Evolutionary conservation across 1,284 basidiomycete species (phyloP).

Genomic region (Vanrija sp.): DNA sequence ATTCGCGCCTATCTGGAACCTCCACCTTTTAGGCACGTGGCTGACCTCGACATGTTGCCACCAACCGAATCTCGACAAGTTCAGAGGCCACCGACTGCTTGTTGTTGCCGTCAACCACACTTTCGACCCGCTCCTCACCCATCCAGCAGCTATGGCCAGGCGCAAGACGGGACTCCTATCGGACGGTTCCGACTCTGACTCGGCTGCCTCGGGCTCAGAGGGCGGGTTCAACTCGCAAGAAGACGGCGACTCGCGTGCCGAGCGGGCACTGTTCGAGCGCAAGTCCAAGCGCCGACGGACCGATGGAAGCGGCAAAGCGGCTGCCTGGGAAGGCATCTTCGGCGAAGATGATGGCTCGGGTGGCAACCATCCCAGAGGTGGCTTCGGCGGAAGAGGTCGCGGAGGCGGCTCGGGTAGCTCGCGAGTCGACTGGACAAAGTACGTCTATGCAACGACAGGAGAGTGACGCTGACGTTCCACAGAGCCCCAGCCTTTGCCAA

Average conservation of each 20-base stretch:
- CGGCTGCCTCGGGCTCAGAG: slow-evolving; percentile 55
- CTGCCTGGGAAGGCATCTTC: slow-evolving; percentile 79
- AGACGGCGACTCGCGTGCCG: slow-evolving; percentile 68
- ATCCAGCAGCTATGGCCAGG: slow-evolving; percentile 60
- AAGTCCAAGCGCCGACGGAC: slow-evolving; percentile 64
- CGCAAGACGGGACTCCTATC: slow-evolving; percentile 74
- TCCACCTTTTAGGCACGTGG: too few species aligned
- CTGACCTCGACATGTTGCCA: too few species aligned
- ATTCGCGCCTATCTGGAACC: too few species aligned
- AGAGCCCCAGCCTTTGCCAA: slow-evolving; percentile 63
- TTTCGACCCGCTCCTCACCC: too few species aligned
- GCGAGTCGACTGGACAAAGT: slow-evolving; percentile 64
- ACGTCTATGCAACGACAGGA: slow-evolving; percentile 14
- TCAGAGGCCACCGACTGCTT: too few species aligned
- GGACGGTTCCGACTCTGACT: slow-evolving; percentile 64
- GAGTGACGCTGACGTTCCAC: neutral
- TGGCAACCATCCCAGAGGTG: neutral
- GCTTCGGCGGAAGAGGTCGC: slow-evolving; percentile 25
- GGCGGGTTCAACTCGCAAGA: slow-evolving; percentile 54
- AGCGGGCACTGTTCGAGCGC: slow-evolving; percentile 69
- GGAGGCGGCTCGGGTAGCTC: slow-evolving; percentile 53
- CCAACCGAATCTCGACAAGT: too few species aligned
- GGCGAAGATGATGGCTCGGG: slow-evolving; percentile 60
- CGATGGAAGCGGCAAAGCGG: slow-evolving; percentile 64
- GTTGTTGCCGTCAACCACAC: too few species aligned